Evolutionary conservation across 2,329 filamentous ascomycete genomes (phyloP).

Genomic region (Monosporascus sp.): DNA sequence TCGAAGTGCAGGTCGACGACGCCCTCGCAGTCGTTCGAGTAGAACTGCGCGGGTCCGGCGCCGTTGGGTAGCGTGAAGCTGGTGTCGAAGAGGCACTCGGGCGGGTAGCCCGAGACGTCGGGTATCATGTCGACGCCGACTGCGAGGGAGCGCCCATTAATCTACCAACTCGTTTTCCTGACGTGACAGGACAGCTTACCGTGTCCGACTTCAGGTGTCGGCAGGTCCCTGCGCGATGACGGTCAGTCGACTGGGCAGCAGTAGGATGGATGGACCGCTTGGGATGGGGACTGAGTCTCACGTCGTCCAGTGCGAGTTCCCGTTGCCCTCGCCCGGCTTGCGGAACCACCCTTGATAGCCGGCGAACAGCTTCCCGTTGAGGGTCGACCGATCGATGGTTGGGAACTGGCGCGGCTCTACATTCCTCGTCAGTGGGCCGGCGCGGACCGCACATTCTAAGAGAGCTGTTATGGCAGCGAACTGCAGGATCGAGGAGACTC

Average conservation of each 20-base stretch:
- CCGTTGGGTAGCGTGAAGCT: slow-evolving; percentile 15
- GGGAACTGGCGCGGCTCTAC: slow-evolving; percentile 6
- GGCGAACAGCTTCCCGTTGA: slow-evolving; percentile 21
- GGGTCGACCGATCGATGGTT: slow-evolving; percentile 18
- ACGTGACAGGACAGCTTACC: slow-evolving; percentile 3
- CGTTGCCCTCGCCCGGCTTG: slow-evolving; percentile 17
- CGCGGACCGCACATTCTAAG: neutral
- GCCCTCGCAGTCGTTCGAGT: slow-evolving; percentile 20
- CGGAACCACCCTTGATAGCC: slow-evolving; percentile 24
- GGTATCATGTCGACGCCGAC: slow-evolving; percentile 22
- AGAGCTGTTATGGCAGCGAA: neutral
- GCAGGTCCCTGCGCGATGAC: slow-evolving; percentile 8
- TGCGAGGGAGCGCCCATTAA: slow-evolving; percentile 7
- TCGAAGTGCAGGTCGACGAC: slow-evolving; percentile 21
- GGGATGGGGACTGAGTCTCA: slow-evolving; percentile 1
- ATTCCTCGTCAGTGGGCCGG: neutral
- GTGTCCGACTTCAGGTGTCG: slow-evolving; percentile 17
- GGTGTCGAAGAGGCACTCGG: slow-evolving; percentile 20
- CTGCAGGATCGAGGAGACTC: neutral
- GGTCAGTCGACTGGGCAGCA: neutral
- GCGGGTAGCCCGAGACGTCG: slow-evolving; percentile 16
- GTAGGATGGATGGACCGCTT: too few relatives aligned
- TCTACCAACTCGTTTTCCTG: neutral
- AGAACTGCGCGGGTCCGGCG: slow-evolving; percentile 13
- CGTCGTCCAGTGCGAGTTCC: slow-evolving; percentile 24